Conservation (phyloP, 1,139 yeast genomes). For the Suhomyces bribrorum region DNA sequence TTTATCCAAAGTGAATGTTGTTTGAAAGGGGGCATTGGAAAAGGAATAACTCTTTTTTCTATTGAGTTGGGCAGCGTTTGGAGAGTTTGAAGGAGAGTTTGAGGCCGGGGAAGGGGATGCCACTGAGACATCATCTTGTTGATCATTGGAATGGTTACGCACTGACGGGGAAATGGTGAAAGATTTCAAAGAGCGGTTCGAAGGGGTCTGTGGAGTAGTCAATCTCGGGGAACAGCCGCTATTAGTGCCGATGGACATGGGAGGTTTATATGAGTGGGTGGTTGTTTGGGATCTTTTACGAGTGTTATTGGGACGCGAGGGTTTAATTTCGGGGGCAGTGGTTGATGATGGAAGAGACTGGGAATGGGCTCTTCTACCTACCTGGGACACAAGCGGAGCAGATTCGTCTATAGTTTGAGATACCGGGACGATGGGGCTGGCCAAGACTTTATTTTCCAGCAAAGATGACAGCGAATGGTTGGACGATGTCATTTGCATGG, state of each 20-base stretch:
- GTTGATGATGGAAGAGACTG: conserved; percentile 34
- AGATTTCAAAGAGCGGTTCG: conserved; percentile 34
- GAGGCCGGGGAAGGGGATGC: not conserved
- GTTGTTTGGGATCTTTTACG: conserved; percentile 34
- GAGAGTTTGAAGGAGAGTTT: not conserved
- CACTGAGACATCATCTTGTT: conserved; percentile 7
- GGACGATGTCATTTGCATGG: not conserved
- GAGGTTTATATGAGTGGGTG: conserved; percentile 20
- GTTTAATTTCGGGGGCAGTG: conserved; percentile 8
- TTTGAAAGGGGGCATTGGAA: conserved; percentile 9
- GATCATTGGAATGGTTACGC: conserved; percentile 13
- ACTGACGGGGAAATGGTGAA: conserved; percentile 43
- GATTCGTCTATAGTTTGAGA: conserved; percentile 8
- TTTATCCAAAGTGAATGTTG: conserved; percentile 3
- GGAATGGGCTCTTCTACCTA: conserved; percentile 30
- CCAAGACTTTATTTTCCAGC: conserved; percentile 29
- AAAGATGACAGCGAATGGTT: conserved; percentile 15
- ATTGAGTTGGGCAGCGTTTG: not conserved
- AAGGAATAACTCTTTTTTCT: conserved; percentile 12
- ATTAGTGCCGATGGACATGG: conserved; percentile 9
- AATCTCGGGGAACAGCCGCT: conserved; percentile 7
- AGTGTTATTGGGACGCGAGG: conserved; percentile 3
- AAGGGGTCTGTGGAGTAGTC: conserved; percentile 12
- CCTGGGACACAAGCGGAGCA: not conserved
- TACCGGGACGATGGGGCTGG: conserved; percentile 40